Evolutionary conservation across 2,329 filamentous ascomycete genomes (phyloP), one percentile per base, ranked within the genome.

Genomic region (Clonostachys byssicola): DNA sequence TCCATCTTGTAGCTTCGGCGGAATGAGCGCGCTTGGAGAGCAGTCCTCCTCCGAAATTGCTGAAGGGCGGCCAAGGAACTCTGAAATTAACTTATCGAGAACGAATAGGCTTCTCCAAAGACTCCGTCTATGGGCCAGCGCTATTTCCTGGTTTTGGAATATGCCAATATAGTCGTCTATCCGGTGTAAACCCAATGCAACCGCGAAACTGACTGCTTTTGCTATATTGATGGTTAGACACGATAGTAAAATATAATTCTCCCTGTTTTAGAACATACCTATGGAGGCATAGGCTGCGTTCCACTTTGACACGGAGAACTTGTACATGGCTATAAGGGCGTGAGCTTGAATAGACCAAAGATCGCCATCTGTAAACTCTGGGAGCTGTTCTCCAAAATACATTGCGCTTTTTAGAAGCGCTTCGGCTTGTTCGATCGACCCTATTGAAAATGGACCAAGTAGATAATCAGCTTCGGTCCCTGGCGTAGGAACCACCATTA

Each of bases 31-130:
- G 36, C 10, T 39, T 9, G 23, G 23, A 9, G 23, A 30, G 5
- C 23, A 30, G 9, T 10, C 4, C 9, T 30, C 23, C 50, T 85
- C 78, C 6, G 74, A 73, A 43, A 87, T 86, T 8, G 78, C 75
- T 2, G 74, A 73, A 0, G 83, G 83, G 10, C 81, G 74, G 6
- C 84, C 84, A 2, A 88, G 65, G 2, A 80, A 81, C 20, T 80
- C 77, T 2, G 83, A 77, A 2, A 86, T 67, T 45, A 86, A 81
- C 14, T 79, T 73, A 55, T 88, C 84, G 8, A 87, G 70, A 13
- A 87, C 69, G 49, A 84, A 86, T 1, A 88, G 62, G 12, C 80
- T 83, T 47, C 77, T 75, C 83, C 82, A 87, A 4, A 86, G 61
- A 43, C 80, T n/a, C 36, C 14, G 36, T n/a, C 36, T n/a, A 18